Conservation (phyloP, 2,329 filamentous ascomycete genomes). For the Rachicladosporium sp. region DNA sequence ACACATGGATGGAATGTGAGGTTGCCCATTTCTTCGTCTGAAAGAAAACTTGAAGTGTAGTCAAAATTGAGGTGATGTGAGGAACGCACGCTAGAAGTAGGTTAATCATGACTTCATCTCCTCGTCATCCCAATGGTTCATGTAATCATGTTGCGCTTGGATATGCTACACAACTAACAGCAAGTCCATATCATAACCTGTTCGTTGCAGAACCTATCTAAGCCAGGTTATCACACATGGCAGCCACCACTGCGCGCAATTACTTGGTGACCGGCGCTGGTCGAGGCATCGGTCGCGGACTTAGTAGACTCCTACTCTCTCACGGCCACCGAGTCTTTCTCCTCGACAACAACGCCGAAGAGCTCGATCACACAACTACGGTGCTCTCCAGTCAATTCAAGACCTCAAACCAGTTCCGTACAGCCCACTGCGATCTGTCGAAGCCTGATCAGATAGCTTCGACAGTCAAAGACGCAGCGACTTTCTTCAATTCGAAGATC, state of each 20-base stretch:
- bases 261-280: constrained; percentile 28
- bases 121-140: too few relatives aligned
- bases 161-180: too few relatives aligned
- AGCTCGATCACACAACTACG: constrained; percentile 25
- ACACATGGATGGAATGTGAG: too few relatives aligned
- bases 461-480: constrained; percentile 19
- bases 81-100: too few relatives aligned
- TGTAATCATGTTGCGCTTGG: too few relatives aligned
- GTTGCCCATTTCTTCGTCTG: too few relatives aligned
- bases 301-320: constrained; percentile 25
- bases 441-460: constrained; percentile 19
- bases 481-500: constrained; percentile 25
- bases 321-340: constrained; percentile 30
- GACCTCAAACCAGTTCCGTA: constrained; percentile 11
- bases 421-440: constrained; percentile 14
- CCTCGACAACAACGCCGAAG: constrained; percentile 26
- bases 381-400: constrained; percentile 11
- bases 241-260: constrained; percentile 9
- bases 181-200: too few relatives aligned
- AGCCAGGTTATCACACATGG: background rate
- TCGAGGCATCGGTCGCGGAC: constrained; percentile 28
- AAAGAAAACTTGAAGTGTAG: too few relatives aligned
- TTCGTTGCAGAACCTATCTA: background rate
- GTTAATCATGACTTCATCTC: too few relatives aligned
- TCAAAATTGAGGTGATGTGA: too few relatives aligned